phyloP scores from a whole-genome alignment of 176 grass and related monocot genomes.

The Areca catechu region DNA sequence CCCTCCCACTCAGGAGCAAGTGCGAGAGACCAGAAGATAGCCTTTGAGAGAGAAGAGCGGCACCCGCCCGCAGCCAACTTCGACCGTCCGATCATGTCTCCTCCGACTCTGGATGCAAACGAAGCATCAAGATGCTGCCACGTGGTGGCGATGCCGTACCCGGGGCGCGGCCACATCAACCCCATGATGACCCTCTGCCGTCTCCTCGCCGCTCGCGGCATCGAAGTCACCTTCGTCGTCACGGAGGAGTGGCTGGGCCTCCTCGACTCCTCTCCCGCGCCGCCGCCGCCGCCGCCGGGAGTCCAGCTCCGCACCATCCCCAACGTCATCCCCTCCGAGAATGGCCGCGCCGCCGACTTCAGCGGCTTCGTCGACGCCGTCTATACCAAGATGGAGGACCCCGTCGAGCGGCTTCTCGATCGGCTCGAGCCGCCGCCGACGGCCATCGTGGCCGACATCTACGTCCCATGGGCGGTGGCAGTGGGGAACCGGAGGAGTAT shows the following conservation, averaged over 20 bases:
- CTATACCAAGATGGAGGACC: constrained; percentile 26
- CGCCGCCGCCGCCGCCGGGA: constrained; percentile 4
- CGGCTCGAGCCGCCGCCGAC: constrained; percentile 13
- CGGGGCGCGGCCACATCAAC: constrained; percentile 65
- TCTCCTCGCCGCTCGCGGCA: constrained; percentile 23
- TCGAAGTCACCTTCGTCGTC: constrained; percentile 47
- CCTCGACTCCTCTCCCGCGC: constrained; percentile 14
- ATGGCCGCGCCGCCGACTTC: constrained; percentile 25
- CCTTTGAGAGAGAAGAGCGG: no score
- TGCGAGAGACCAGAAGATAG: no score
- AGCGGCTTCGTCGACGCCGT: constrained; percentile 41
- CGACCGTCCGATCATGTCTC: no score
- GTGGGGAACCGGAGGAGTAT: constrained; percentile 31
- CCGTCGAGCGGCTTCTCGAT: constrained; percentile 40
- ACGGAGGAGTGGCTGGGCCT: constrained; percentile 61
- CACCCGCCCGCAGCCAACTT: no score
- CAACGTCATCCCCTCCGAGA: constrained; percentile 55
- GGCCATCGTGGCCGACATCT: constrained; percentile 40
- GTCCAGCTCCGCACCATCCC: constrained; percentile 39
- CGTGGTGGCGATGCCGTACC: constrained; percentile 55
- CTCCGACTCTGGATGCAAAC: no score
- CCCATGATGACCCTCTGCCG: constrained; percentile 57
- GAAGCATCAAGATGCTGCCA: constrained; percentile 1
- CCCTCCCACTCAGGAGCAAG: no score
- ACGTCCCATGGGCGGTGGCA: constrained; percentile 36